Conservation (phyloP, 768 basidiomycete genomes). For the Tephrocybe sp. region DNA sequence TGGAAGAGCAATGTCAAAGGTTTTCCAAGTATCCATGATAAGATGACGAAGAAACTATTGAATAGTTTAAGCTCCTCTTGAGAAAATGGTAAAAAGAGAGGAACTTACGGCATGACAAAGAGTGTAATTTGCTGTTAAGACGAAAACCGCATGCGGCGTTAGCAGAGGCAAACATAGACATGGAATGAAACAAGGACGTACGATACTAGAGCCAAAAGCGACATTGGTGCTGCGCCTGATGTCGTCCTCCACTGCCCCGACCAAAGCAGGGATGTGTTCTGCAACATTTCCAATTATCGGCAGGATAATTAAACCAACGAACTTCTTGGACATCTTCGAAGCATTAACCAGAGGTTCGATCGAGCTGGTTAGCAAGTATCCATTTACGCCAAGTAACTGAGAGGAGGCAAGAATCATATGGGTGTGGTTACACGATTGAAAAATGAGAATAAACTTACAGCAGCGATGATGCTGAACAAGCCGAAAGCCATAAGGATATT, state of each 20-base stretch:
- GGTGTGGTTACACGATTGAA: neutral
- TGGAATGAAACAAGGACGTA: slow-evolving; percentile 29
- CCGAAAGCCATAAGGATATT: slow-evolving; percentile 50
- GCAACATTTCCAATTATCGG: slow-evolving; percentile 93
- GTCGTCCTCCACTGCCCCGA: slow-evolving; percentile 89
- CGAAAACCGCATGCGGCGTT: neutral
- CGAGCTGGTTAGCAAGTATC: slow-evolving; percentile 75
- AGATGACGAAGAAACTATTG: slow-evolving; percentile 64
- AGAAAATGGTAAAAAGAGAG: neutral
- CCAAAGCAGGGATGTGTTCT: slow-evolving; percentile 91
- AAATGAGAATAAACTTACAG: slow-evolving; percentile 37
- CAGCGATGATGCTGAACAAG: slow-evolving; percentile 58
- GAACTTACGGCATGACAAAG: slow-evolving; percentile 41
- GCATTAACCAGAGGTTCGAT: slow-evolving; percentile 67
- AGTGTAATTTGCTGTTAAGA: slow-evolving; percentile 56
- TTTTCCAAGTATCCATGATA: slow-evolving; percentile 81
- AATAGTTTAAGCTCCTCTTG: neutral
- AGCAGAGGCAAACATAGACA: slow-evolving; percentile 5
- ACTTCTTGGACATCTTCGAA: slow-evolving; percentile 67
- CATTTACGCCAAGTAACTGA: slow-evolving; percentile 60
- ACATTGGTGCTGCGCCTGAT: slow-evolving; percentile 84
- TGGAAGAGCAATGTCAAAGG: slow-evolving; percentile 83
- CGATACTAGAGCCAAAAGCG: slow-evolving; percentile 85
- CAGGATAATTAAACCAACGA: slow-evolving; percentile 80
- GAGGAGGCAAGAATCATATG: slow-evolving; percentile 29